Base-by-base conservation (phyloP, 2,329 filamentous ascomycete species). In the Alternaria atra region DNA sequence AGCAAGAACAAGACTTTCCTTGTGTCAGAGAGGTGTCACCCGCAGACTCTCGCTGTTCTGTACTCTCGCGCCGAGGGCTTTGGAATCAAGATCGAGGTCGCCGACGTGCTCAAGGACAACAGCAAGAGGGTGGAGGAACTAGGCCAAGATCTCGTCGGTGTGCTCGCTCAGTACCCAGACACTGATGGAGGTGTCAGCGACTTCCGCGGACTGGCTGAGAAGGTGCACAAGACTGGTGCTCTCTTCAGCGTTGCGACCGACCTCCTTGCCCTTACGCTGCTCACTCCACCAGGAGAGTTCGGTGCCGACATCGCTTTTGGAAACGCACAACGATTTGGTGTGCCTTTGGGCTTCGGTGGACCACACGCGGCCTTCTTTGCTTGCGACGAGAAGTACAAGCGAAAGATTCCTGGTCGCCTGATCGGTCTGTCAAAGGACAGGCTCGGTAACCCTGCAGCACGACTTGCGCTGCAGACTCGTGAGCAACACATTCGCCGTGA, bases 301-400 rank as follows among this genome's bases (percentile, higher is more conserved):
- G 94, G 94, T 42, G 94, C 94, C 23, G 94, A 98, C 76, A 92
- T 98, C 71, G 94, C 94, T 5, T 97, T 98, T 76, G 94, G 94
- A 68, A 97, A 90, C 74, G 90, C 94, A 15, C 94, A 98, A 82
- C 86, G 94, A 60, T 91, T 97, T 63, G 94, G 94, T 78, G 92
- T 98, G 12, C 94, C 94, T 2, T 88, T 97, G 75, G 94, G 94
- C 51, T 96, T 90, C 71, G 94, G 94, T 73, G 94, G 94, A 20
- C 94, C 94, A n/a, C 94, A 97, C 74, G 94, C 94, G 27, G 94
- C 94, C 17, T 98, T 98, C 86, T 97, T 98, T 77, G 92, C 94
- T 20, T 93, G 94, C 55, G 88, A 88, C 55, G 94, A 97, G 51
- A 92, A 94, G 80, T 89, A 94, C 82, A 97, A 97, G 87, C 87